Evolutionary conservation across 163 green algal species (phyloP).

Genomic region (Chloromonas sp.): DNA sequence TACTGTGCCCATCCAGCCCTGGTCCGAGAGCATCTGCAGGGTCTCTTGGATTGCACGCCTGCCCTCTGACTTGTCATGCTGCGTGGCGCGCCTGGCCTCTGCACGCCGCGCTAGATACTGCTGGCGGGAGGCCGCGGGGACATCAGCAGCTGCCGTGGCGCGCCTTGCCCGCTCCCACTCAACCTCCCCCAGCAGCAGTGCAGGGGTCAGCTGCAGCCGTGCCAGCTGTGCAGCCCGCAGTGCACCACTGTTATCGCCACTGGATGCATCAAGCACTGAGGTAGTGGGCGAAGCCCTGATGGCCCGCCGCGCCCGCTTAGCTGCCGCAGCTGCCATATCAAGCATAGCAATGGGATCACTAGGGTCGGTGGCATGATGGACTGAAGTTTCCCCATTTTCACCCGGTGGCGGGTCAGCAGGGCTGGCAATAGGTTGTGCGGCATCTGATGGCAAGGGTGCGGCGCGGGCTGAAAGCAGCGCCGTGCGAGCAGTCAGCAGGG

Average conservation of each 20-base stretch:
- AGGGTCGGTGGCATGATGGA: too few relatives aligned
- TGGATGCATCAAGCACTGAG: background rate
- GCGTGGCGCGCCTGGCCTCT: too few relatives aligned
- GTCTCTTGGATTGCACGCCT: too few relatives aligned
- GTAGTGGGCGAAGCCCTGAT: background rate
- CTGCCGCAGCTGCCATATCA: background rate
- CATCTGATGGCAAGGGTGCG: too few relatives aligned
- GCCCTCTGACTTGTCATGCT: too few relatives aligned
- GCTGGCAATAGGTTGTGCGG: too few relatives aligned
- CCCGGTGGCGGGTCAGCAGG: too few relatives aligned
- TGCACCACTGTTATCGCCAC: background rate
- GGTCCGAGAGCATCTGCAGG: too few relatives aligned
- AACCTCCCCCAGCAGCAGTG: background rate
- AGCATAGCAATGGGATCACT: background rate
- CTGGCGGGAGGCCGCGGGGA: too few relatives aligned
- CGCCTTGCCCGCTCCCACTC: background rate
- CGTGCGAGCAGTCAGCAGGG: background rate
- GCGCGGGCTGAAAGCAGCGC: background rate
- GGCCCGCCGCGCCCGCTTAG: background rate
- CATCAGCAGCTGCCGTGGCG: too few relatives aligned
- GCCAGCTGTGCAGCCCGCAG: background rate
- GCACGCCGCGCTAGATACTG: background rate
- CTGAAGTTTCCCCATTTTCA: too few relatives aligned
- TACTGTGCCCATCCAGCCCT: too few relatives aligned
- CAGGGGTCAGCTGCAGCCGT: background rate